Base-by-base conservation (phyloP, 805 yeast species). In the Sugiyamaella floridensis region DNA sequence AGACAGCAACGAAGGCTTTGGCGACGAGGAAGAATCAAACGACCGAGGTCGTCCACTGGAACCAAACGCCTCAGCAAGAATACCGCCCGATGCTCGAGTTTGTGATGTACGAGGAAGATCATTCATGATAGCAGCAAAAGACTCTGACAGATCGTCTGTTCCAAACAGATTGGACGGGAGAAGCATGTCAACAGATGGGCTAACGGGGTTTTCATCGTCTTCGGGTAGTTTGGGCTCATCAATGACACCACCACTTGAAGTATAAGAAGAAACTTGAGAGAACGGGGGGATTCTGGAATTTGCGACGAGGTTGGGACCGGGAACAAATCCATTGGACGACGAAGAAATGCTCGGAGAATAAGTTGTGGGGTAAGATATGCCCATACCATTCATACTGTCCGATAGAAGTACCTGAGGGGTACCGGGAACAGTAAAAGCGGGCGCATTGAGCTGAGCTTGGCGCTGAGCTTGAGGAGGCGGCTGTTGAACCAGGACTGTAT, bases 161-260 rank as follows among this genome's bases (percentile, higher is more conserved):
- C 56, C 61, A 47, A 66, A 63, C 45, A 72, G 52, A 48, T 69
- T 60, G 2, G 74, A 62, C 2, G 76, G 76, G 15, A 72, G 54
- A 10, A 70, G 62, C 51, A 64, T 63, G 49, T 69, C 67, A 34
- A 70, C 66, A 16, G 70, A 60, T 7, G 71, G 73, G 19, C 67
- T 71, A 40, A 64, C 44, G 8, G 66, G 66, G 5, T 61, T 68
- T 11, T 60, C 67, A n/a, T 53, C 63, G 3, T 61, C 62, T 2
- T 50, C 49, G 16, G 48, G 45, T 8, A 32, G 37, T 32, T 32
- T 10, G 37, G n/a, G n/a, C 12, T 32, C 37, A 11, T 32, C 28
- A 14, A 18, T 28, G 28, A 34, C 12, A 3, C 32, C 44, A 4
- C n/a, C 40, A 20, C n/a, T 26, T 7, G 11, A 26, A 12, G 29